Evolutionary conservation across 371 early-diverging fungal genomes (phyloP).

Genomic region (Choanephora cucurbitarum): DNA sequence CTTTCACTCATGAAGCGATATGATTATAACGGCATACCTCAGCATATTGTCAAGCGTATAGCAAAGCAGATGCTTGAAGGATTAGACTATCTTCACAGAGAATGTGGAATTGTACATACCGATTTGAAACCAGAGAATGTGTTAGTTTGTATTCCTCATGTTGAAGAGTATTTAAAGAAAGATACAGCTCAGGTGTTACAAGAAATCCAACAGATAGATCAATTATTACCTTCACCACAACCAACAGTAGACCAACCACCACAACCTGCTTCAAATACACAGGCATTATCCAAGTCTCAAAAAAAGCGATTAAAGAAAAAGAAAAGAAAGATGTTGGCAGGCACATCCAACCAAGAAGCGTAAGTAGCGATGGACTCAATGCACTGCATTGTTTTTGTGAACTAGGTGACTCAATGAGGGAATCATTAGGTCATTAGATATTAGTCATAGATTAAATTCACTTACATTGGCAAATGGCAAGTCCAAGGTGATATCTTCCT

Average conservation of each 20-base stretch:
- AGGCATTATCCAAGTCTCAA: constrained; percentile 33
- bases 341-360: constrained; percentile 12
- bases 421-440: too few species aligned
- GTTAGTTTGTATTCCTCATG: constrained; percentile 84
- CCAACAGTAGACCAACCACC: background rate
- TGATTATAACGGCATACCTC: constrained; percentile 76
- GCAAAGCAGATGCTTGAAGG: constrained; percentile 87
- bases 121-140: constrained; percentile 98
- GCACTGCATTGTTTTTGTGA: too few species aligned
- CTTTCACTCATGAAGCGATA: constrained; percentile 80
- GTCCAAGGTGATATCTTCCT: constrained; percentile 30
- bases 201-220: constrained; percentile 13
- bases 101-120: constrained; percentile 98
- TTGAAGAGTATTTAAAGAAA: constrained; percentile 50
- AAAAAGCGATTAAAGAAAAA: constrained; percentile 43
- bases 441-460: too few species aligned
- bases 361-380: background rate
- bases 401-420: too few species aligned
- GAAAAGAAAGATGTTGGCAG: constrained; percentile 22
- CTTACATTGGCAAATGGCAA: constrained; percentile 3
- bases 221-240: background rate
- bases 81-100: constrained; percentile 92
- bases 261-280: constrained; percentile 15
- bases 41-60: constrained; percentile 84
- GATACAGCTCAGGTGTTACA: constrained; percentile 24